Percentiles rank a stretch among this genome's conserved stretches.
Conservation (phyloP, 148 eudicot species). For the Arbutus unedo region DNA sequence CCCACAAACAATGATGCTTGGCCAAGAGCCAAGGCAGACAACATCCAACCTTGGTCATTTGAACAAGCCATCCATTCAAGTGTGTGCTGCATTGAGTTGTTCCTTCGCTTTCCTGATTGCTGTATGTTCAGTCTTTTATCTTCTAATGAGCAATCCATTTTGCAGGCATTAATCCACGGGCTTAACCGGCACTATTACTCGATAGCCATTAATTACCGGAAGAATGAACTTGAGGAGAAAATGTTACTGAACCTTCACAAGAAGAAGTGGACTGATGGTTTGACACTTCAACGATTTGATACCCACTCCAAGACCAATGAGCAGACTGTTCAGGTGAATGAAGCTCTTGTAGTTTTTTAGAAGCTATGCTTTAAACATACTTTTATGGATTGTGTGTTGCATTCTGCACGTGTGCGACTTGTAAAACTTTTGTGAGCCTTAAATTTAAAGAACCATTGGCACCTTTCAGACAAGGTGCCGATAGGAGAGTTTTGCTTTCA, state of each 20-base stretch:
- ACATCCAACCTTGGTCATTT: slow-evolving; percentile 96
- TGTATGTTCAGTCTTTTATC: not conserved
- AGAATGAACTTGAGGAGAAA: slow-evolving; percentile 98
- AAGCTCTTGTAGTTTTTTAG: not conserved
- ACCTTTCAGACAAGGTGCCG: not conserved
- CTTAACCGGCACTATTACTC: slow-evolving; percentile 94
- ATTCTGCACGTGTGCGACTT: too few relatives aligned
- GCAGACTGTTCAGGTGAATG: slow-evolving; percentile 87
- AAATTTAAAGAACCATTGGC: not conserved
- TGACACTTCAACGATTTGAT: slow-evolving; percentile 89
- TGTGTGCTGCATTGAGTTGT: slow-evolving; percentile 18
- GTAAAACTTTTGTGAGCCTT: too few relatives aligned
- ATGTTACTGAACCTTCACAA: slow-evolving; percentile 95
- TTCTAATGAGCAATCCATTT: slow-evolving; percentile 4
- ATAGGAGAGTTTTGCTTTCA: not conserved
- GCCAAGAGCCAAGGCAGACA: slow-evolving; percentile 96
- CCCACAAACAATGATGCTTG: slow-evolving; percentile 99
- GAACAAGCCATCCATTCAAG: slow-evolving; percentile 96
- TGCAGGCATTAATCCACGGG: slow-evolving; percentile 94
- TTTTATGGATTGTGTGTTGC: not conserved
- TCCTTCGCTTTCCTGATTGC: not conserved
- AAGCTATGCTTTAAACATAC: not conserved
- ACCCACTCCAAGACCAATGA: slow-evolving; percentile 92
- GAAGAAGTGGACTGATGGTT: slow-evolving; percentile 98
- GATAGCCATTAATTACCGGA: slow-evolving; percentile 91